These are phyloP conservation scores for Leishmania tarentolae DNA, from an alignment of 208 protist species.

Conservation along the genomic window DNA sequence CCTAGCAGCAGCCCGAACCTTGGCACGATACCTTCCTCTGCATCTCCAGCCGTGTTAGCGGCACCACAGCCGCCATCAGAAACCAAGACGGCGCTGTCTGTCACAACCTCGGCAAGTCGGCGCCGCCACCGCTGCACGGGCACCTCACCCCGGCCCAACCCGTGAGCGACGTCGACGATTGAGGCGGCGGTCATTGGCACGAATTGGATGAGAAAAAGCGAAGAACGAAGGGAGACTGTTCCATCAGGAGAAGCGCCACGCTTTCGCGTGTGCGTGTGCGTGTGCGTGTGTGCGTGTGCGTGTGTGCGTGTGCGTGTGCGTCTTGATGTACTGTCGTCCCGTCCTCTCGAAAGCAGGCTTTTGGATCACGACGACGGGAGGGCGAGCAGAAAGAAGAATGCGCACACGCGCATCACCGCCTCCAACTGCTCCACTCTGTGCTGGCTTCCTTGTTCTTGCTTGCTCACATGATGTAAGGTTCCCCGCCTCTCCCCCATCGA, in stretches of 20 bases:
- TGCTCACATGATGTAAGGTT: too few species aligned
- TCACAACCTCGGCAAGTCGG: not conserved
- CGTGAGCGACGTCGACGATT: not conserved
- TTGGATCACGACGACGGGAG: too few species aligned
- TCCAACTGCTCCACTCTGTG: not conserved
- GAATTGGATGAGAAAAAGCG: not conserved
- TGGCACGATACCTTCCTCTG: not conserved
- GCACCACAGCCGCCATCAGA: not conserved
- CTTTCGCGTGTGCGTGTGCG: not conserved
- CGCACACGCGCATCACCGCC: not conserved
- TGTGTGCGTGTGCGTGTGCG: not conserved
- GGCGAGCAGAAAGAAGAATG: too few species aligned
- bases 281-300: not conserved
- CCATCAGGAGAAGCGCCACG: not conserved
- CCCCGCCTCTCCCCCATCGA: too few species aligned
- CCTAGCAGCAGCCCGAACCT: not conserved
- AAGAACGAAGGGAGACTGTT: not conserved
- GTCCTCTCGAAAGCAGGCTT: too few species aligned
- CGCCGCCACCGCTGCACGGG: not conserved
- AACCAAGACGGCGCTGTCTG: not conserved
- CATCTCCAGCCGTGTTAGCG: not conserved
- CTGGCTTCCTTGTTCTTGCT: too few species aligned
- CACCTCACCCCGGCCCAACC: not conserved
- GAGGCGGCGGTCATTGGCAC: not conserved
- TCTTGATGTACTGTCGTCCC: too few species aligned